Base-by-base conservation (phyloP, 2,329 filamentous ascomycete species). In the Madurella fahalii region DNA sequence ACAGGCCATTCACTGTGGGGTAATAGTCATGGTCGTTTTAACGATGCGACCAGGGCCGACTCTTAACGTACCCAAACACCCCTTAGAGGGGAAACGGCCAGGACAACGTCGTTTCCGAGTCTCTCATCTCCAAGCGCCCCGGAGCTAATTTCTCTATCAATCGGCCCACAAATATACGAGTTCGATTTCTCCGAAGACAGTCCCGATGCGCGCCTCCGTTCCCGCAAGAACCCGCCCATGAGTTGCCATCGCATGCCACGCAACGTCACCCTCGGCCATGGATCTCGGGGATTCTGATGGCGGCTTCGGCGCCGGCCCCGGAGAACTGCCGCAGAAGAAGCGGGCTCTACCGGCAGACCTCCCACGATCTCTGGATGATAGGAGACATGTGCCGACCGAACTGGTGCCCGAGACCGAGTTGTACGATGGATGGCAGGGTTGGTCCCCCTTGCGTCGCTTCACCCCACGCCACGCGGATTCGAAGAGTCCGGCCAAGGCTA, bases 341-440 rank as follows among this genome's bases (percentile, higher is more conserved):
- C 74, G 74, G 57, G 62, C 69, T 58, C 82, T 97, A 48, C 94
- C 94, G 40, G 75, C 82, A 62, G 94, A 99, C 72, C 82, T 99
- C 37, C 94, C 94, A 11, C 94, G 83, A 62, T 96, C 92, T 12
- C 82, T 99, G 52, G 87, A 99, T 71, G 94, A 99, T 75, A 84
- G 94, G 57, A 83, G 86, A 63, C 79, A 79, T 65, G 81, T 87
- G 34, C 81, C 85, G 4, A 78, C 76, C 45, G 84, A 86, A 58
- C 81, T 85, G 60, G 80, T 87, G 53, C 79, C 80, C 40, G 94
- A 97, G 77, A 96, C 92, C 40, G 94, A 97, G 77, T 90, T 96
- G 76, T 99, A 97, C 71, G 94, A 99, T 80, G 94, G 90, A 63
- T 99, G 94, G 94, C 91, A 97, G 85, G 93, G 93, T 79, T 62